Conservation (phyloP, 78 protist genomes). For the Emiliania huxleyi region DNA sequence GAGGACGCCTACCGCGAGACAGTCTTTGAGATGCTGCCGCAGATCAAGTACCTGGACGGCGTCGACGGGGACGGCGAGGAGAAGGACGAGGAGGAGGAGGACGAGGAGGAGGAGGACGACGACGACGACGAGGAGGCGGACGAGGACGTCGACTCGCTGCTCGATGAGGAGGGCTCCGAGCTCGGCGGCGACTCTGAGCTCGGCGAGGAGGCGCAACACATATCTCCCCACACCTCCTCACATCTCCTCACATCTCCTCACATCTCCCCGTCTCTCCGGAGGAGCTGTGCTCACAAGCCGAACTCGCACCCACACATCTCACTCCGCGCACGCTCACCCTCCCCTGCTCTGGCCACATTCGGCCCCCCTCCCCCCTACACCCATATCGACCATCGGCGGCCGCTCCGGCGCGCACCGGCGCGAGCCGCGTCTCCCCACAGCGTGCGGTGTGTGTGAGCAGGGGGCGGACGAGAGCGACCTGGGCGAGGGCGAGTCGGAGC, state of each 20-base stretch:
- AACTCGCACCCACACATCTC: no score
- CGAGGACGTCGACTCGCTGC: neutral
- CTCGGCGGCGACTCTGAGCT: neutral
- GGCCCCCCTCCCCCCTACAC: no score
- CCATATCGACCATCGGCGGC: no score
- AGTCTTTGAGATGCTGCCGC: neutral
- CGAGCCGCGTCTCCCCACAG: no score
- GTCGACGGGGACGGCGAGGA: neutral
- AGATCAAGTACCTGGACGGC: neutral
- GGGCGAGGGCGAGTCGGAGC: neutral
- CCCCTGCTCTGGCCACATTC: no score
- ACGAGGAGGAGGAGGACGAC: neutral
- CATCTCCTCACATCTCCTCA: no score
- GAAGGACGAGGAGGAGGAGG: neutral
- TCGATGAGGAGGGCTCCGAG: neutral
- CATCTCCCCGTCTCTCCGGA: no score
- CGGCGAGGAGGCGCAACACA: neutral
- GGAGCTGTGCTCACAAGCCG: no score
- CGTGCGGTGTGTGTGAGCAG: no score
- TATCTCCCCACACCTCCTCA: no score
- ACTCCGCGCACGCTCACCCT: no score
- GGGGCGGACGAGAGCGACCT: neutral
- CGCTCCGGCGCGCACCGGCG: no score
- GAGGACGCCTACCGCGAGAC: neutral
- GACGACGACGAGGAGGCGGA: constrained; percentile 7